Evolutionary conservation across 805 yeast genomes (phyloP).

Genomic region (Schizosaccharomyces japonicus): DNA sequence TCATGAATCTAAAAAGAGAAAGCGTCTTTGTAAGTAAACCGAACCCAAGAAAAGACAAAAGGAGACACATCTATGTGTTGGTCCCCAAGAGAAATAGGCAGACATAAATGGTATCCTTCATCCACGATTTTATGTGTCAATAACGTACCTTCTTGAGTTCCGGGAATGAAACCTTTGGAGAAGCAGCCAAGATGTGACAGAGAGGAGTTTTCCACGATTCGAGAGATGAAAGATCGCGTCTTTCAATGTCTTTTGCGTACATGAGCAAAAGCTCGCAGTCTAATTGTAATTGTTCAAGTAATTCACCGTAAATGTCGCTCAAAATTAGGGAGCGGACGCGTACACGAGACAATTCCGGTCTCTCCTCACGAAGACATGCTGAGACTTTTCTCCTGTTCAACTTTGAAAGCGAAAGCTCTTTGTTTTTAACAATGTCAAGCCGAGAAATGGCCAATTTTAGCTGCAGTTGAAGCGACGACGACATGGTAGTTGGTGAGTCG

Average conservation of each 20-base stretch:
- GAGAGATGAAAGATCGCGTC: background rate
- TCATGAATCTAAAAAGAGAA: background rate
- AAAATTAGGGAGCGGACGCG: background rate
- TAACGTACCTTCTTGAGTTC: background rate
- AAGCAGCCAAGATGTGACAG: constrained; percentile 1
- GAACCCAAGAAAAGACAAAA: no score
- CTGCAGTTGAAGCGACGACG: background rate
- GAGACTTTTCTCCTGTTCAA: background rate
- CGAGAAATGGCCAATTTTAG: background rate
- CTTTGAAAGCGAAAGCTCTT: background rate
- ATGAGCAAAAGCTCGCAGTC: background rate
- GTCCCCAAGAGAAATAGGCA: no score
- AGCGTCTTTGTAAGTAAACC: background rate
- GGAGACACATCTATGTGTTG: no score
- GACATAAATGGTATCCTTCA: background rate
- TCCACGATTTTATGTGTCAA: background rate
- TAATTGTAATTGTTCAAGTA: background rate
- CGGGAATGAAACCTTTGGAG: background rate
- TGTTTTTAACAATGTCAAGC: background rate
- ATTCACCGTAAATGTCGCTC: background rate
- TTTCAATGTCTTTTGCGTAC: background rate
- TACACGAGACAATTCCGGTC: background rate
- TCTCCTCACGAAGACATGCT: background rate
- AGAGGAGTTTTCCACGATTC: background rate
- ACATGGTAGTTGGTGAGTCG: background rate